Conservation (phyloP, 805 yeast species). For the Yarrowia bubula region DNA sequence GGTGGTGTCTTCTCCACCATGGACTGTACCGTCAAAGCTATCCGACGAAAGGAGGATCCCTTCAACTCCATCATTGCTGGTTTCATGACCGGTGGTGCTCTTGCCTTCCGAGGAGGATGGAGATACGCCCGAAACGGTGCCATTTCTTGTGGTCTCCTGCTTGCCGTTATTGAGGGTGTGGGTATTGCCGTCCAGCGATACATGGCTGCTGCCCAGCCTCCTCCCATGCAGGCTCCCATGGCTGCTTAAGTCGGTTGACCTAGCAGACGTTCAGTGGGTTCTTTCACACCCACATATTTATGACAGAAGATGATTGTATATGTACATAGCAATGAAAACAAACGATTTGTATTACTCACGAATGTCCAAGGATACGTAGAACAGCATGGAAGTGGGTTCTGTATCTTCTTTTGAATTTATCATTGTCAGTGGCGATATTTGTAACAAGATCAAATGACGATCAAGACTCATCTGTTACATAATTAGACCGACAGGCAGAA, state of each 20-base stretch:
- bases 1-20: constrained; percentile 96
- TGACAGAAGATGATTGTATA: constrained; percentile 23
- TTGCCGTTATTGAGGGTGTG: constrained; percentile 97
- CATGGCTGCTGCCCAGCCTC: constrained; percentile 54
- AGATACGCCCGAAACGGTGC: constrained; percentile 95
- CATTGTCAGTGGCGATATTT: no score
- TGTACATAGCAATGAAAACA: constrained; percentile 21
- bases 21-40: constrained; percentile 92
- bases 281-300: constrained; percentile 20
- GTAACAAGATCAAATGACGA: no score
- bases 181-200: constrained; percentile 93
- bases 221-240: constrained; percentile 30
- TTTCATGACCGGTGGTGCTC: constrained; percentile 94
- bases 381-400: no score
- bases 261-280: constrained; percentile 4
- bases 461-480: no score
- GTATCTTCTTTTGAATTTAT: no score
- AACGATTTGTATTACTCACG: neutral
- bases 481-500: no score
- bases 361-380: neutral
- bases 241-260: constrained; percentile 31
- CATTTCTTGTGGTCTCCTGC: constrained; percentile 92
- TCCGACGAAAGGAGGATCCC: constrained; percentile 97
- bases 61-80: constrained; percentile 98
- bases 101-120: constrained; percentile 99